Evolutionary conservation across 192 early-diverging fungal genomes (phyloP).

Genomic region (Coemansia sp.): DNA sequence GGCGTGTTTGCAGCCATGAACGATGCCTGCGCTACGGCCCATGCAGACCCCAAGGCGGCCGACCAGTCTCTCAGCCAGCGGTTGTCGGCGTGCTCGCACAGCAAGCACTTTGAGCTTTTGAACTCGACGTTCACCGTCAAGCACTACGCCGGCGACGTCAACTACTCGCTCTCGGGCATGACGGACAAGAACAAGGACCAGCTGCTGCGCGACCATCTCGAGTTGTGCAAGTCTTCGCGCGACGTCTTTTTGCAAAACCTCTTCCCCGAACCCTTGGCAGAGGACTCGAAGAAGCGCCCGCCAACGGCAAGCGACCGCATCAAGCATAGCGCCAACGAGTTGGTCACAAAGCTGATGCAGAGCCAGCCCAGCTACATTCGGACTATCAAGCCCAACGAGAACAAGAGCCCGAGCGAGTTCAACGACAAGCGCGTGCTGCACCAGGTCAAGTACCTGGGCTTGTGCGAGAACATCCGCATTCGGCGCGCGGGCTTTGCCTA

Average conservation of each 20-base stretch:
- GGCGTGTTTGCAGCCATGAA: constrained; percentile 93
- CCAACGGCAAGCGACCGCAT: constrained; percentile 98
- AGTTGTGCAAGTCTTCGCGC: constrained; percentile 75
- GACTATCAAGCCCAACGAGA: constrained; percentile 98
- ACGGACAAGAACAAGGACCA: constrained; percentile 99
- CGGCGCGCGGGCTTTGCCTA: constrained; percentile 98
- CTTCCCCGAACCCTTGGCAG: constrained; percentile 92
- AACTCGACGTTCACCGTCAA: constrained; percentile 77
- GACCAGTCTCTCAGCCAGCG: constrained; percentile 74
- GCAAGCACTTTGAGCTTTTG: constrained; percentile 73
- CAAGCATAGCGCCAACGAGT: constrained; percentile 78
- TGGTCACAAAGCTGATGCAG: constrained; percentile 93
- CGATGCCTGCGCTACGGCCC: constrained; percentile 97
- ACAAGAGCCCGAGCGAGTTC: constrained; percentile 89
- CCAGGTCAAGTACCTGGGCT: constrained; percentile 95
- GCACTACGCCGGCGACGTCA: constrained; percentile 98
- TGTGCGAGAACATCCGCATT: constrained; percentile 97
- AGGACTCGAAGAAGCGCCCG: constrained; percentile 91
- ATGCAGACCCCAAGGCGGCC: constrained; percentile 83
- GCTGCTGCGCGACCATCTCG: constrained; percentile 89
- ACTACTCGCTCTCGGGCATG: constrained; percentile 89
- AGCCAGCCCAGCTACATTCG: constrained; percentile 96
- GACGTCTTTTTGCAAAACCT: constrained; percentile 77
- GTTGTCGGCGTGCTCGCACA: constrained; percentile 63
- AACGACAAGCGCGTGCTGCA: constrained; percentile 91